phyloP scores from a whole-genome alignment of 169 alveolate species.

The Eimeria sp. region DNA sequence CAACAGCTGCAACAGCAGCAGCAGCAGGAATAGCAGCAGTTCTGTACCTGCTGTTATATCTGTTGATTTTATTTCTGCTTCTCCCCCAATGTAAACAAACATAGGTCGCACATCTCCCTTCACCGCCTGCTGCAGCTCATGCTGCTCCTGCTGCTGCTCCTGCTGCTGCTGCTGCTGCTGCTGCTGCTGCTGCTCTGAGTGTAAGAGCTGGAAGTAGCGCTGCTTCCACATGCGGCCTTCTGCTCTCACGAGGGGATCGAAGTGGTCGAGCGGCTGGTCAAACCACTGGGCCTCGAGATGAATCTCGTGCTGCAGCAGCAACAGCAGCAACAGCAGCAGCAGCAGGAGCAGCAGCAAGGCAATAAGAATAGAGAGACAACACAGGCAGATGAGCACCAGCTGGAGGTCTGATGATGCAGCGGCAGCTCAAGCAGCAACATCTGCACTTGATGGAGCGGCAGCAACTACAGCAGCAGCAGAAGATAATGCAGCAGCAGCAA shows the following conservation, averaged over 20 bases:
- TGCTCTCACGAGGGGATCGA: neutral
- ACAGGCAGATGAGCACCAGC: too few species aligned
- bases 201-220: neutral
- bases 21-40: too few species aligned
- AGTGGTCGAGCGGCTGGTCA: neutral
- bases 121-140: neutral
- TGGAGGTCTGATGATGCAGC: too few species aligned
- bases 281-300: neutral
- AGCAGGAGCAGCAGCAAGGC: neutral
- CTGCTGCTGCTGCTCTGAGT: neutral
- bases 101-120: neutral
- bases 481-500: too few species aligned
- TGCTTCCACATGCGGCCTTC: slow-evolving; percentile 4
- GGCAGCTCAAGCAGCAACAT: too few species aligned
- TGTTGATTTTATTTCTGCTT: neutral
- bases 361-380: too few species aligned
- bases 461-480: too few species aligned
- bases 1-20: too few species aligned
- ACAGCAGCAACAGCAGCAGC: slow-evolving; percentile 7
- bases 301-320: too few species aligned
- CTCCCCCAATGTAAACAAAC: slow-evolving; percentile 14
- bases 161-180: neutral
- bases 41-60: neutral
- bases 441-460: too few species aligned
- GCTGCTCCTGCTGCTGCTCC: neutral